Conservation (phyloP, 306 rosid genomes). For the Rosa chinensis region DNA sequence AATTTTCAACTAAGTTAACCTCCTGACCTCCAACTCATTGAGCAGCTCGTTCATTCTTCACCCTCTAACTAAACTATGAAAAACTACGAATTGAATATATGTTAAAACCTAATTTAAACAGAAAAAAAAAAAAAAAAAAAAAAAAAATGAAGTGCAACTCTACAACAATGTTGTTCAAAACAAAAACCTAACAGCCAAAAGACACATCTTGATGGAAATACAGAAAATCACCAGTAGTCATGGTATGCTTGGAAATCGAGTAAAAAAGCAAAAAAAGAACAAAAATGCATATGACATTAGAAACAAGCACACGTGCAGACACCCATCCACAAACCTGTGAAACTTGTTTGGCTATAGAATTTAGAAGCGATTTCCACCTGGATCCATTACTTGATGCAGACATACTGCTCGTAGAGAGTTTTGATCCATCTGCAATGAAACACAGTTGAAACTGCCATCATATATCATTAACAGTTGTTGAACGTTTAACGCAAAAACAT, state of each 20-base stretch:
- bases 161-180: not conserved
- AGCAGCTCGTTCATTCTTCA: not conserved
- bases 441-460: slow-evolving; percentile 28
- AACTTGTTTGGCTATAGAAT: slow-evolving; percentile 80
- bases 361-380: slow-evolving; percentile 67
- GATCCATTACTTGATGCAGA: slow-evolving; percentile 51
- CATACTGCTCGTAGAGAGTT: slow-evolving; percentile 38
- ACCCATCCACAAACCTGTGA: slow-evolving; percentile 65
- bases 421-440: slow-evolving; percentile 50
- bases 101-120: not conserved
- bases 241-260: not conserved
- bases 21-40: not conserved
- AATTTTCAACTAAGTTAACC: not conserved
- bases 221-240: not conserved
- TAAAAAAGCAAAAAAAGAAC: not conserved
- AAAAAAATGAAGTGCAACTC: not conserved
- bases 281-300: not conserved
- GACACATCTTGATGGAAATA: not conserved
- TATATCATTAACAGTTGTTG: slow-evolving; percentile 23
- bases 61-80: not conserved
- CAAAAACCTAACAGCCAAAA: not conserved
- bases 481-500: not conserved
- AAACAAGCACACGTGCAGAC: not conserved
- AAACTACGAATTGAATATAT: not conserved
- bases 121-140: not conserved